phyloP scores from a whole-genome alignment of 192 early-diverging fungal species.

The Thamnidium elegans region DNA sequence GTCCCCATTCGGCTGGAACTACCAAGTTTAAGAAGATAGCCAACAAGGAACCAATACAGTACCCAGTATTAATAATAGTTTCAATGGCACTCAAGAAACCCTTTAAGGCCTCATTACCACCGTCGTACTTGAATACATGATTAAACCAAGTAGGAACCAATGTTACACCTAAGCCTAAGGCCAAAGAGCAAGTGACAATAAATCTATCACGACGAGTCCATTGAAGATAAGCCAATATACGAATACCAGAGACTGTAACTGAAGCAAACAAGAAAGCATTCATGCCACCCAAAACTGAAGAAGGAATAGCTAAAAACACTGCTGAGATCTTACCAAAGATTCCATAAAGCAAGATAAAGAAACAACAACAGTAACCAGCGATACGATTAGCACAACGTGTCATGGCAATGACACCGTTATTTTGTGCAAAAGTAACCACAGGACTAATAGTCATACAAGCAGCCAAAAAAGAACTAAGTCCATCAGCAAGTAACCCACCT shows the following conservation, averaged over 20 bases:
- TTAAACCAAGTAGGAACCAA: constrained; percentile 32
- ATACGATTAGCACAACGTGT: constrained; percentile 46
- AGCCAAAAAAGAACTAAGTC: constrained; percentile 46
- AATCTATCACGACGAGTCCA: constrained; percentile 56
- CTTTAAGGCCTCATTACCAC: constrained; percentile 26
- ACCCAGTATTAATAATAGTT: constrained; percentile 43
- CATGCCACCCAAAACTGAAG: constrained; percentile 53
- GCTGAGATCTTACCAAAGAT: constrained; percentile 52
- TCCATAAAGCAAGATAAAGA: constrained; percentile 48
- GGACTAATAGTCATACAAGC: constrained; percentile 53
- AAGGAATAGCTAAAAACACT: constrained; percentile 44
- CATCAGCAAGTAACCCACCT: constrained; percentile 56
- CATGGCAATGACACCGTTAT: constrained; percentile 54
- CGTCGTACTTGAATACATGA: constrained; percentile 44
- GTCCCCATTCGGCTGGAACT: constrained; percentile 31
- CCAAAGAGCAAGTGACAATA: constrained; percentile 44
- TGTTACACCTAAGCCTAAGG: constrained; percentile 47
- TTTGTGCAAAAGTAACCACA: constrained; percentile 54
- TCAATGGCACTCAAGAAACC: constrained; percentile 42
- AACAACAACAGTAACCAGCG: constrained; percentile 51
- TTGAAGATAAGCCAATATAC: constrained; percentile 49
- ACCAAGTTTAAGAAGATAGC: constrained; percentile 42
- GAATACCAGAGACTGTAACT: constrained; percentile 52
- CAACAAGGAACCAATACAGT: constrained; percentile 41
- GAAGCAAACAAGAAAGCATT: constrained; percentile 52